These are phyloP conservation scores for Bifiguratus adelaidae DNA, from an alignment of 192 early-diverging fungal species.

Conservation along the genomic window DNA sequence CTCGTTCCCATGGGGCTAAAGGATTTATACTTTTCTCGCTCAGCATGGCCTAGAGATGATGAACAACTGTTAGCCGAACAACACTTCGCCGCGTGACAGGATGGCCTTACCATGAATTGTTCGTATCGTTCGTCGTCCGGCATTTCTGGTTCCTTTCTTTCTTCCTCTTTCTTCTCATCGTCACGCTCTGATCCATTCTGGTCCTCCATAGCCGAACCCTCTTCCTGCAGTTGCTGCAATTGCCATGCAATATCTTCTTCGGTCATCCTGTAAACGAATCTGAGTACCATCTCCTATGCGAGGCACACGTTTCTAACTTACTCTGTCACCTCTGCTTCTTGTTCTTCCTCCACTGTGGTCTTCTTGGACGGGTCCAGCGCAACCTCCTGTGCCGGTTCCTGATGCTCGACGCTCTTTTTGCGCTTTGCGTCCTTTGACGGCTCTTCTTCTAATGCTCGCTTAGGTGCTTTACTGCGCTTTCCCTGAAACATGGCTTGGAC, in stretches of 20 bases:
- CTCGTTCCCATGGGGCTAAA: constrained; percentile 66
- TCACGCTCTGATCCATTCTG: constrained; percentile 8
- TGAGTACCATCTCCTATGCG: background rate
- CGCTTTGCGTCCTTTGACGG: constrained; percentile 6
- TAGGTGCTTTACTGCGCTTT: constrained; percentile 5
- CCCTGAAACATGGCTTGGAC: constrained; percentile 5
- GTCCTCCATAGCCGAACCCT: background rate
- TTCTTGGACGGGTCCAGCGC: background rate
- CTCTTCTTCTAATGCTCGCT: constrained; percentile 8
- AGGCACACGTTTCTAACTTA: constrained; percentile 3
- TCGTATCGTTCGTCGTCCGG: constrained; percentile 23
- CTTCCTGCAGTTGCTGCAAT: constrained; percentile 33
- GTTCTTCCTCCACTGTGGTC: constrained; percentile 1
- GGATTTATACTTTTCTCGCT: constrained; percentile 61
- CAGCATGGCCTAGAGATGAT: constrained; percentile 31
- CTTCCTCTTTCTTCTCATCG: constrained; percentile 3
- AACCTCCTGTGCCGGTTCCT: background rate
- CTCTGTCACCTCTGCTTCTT: constrained; percentile 15
- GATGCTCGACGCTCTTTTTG: constrained; percentile 18
- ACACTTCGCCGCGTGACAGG: background rate
- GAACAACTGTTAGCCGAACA: background rate
- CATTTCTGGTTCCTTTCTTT: constrained; percentile 13
- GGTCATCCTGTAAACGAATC: constrained; percentile 29
- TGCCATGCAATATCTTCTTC: constrained; percentile 55
- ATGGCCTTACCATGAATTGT: constrained; percentile 20